Percentiles rank a stretch among this genome's conserved stretches.
Conservation (phyloP, 2,329 filamentous ascomycete species). For the Davidsoniella eucalypti region DNA sequence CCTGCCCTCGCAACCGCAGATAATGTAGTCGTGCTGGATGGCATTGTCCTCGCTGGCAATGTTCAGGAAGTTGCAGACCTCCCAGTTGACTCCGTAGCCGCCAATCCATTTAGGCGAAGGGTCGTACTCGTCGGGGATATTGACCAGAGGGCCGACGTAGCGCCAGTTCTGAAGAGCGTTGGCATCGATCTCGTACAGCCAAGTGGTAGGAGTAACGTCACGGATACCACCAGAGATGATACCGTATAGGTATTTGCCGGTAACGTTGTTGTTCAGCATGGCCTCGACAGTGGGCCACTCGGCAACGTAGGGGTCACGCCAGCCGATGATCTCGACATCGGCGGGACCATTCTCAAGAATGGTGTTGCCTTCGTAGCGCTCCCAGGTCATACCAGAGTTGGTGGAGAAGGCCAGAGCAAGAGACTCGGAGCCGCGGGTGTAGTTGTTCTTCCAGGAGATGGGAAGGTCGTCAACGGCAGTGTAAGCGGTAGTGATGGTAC, state of each 20-base stretch:
- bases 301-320: constrained; percentile 18
- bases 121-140: constrained; percentile 5
- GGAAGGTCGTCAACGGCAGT: constrained; percentile 28
- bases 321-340: constrained; percentile 15
- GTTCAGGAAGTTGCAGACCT: constrained; percentile 11
- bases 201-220: constrained; percentile 14
- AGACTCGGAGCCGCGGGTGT: constrained; percentile 29
- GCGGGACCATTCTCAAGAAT: constrained; percentile 14
- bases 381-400: constrained; percentile 19
- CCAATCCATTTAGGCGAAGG: constrained; percentile 10
- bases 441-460: constrained; percentile 29
- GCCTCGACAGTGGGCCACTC: constrained; percentile 14
- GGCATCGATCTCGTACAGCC: constrained; percentile 15
- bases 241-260: constrained; percentile 21
- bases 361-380: constrained; percentile 15
- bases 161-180: constrained; percentile 14
- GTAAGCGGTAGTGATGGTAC: constrained; percentile 26
- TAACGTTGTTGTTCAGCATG: constrained; percentile 12
- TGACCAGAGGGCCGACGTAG: constrained; percentile 13
- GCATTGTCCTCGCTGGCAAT: background rate
- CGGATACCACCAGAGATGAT: constrained; percentile 23
- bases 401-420: constrained; percentile 27
- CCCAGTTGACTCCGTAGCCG: constrained; percentile 9
- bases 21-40: constrained; percentile 4
- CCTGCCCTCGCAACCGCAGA: constrained; percentile 9